Base-by-base conservation (phyloP, 257 asterid species). In the Voacanga thouarsii region DNA sequence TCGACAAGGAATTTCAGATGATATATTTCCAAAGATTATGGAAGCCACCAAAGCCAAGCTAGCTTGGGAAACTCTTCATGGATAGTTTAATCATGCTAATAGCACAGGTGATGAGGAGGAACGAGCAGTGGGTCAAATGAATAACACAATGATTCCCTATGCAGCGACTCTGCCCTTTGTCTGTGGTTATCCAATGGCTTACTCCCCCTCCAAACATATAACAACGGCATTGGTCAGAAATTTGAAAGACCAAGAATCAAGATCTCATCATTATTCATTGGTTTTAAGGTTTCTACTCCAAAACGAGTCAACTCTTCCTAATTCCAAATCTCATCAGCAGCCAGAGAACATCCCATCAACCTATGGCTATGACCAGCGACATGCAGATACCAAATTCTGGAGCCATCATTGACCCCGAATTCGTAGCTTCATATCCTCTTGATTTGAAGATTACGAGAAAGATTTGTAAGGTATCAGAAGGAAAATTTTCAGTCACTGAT, bases 401-500 rank as follows among this genome's bases (percentile, higher is more conserved):
- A 12, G 30, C 77, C 28, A 56, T 74, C 49, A 74, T 74, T 16
- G 37, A 68, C 53, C 51, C 16, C 63, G 30, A 74, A 6, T 74
- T 55, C 56, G 77, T 74, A 4, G 7, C 77, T 33, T 37, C 5
- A 39, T 49, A 39, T 55, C 69, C 53, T 74, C 28, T 74, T 45
- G 51, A 74, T 74, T 74, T 74, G 55, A 57, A 44, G 69, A 14
- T 56, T 57, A 55, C 12, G 7, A 74, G 56, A 50, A 74, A 74
- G 55, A 57, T 74, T 14, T 74, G 57, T 43, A 41, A 33, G 8
- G 53, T 47, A 8, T 47, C 88, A 4, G 96, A 88, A 39, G 96
- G 92, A 2, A 80, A 37, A 51, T 93, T 91, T 53, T 90, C 81
- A 3, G 88, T 91, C 4, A 86, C 94, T 21, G 97, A 93, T 73